A percentile compares a stretch with the other conserved stretches of the same genome.
Evolutionary conservation across 2,329 filamentous ascomycete genomes (phyloP).

Genomic region (Periconia sp.): DNA sequence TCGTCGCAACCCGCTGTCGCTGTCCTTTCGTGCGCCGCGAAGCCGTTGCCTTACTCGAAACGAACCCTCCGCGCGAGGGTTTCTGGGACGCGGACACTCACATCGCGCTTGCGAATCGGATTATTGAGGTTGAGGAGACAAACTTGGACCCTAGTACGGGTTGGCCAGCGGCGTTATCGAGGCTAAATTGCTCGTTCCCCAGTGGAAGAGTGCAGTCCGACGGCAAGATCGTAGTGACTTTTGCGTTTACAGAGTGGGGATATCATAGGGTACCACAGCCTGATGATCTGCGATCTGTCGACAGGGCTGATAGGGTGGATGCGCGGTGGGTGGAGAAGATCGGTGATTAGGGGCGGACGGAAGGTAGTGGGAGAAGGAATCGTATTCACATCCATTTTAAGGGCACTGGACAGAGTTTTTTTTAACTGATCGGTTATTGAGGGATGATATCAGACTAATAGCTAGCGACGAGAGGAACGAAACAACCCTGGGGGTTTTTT

Average conservation of each 20-base stretch:
- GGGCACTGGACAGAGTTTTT: too few relatives aligned
- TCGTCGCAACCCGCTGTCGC: conserved; percentile 12
- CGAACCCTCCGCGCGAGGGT: conserved; percentile 17
- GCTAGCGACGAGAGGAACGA: too few relatives aligned
- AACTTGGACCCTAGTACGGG: conserved; percentile 17
- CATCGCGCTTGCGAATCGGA: conserved; percentile 9
- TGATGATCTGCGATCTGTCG: not conserved
- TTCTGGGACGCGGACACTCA: conserved; percentile 18
- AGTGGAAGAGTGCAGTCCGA: not conserved
- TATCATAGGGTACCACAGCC: not conserved
- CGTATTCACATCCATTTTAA: too few relatives aligned
- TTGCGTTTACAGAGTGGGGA: conserved; percentile 1
- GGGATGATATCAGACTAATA: too few relatives aligned
- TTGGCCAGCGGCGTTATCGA: conserved; percentile 8
- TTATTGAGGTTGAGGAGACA: conserved; percentile 20
- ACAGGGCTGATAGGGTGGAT: not conserved
- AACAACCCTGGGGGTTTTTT: too few relatives aligned
- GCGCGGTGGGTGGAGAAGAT: not conserved
- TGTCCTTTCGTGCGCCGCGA: conserved; percentile 18
- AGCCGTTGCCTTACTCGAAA: conserved; percentile 13
- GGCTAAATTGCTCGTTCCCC: not conserved
- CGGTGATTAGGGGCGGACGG: not conserved
- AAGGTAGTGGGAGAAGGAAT: too few relatives aligned
- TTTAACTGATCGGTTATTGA: too few relatives aligned
- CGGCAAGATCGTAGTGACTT: not conserved